Base-by-base conservation (phyloP, 73 alveolate species). In the Paramecium tetraurelia region DNA sequence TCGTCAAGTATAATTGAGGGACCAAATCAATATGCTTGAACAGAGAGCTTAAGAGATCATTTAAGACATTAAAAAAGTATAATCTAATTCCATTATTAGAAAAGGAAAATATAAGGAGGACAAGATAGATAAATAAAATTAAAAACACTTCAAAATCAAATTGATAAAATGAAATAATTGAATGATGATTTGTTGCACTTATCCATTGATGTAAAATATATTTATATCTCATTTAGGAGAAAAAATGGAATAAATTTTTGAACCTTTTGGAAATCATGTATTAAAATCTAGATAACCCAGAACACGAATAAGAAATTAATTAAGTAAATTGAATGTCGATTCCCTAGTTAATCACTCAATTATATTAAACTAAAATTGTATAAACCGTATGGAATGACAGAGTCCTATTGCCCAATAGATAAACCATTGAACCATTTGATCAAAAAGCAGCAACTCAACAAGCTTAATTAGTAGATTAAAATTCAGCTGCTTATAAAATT, bases 381-480 rank as follows among this genome's bases (percentile, higher is more conserved):
- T 12, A 0, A 53, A 53, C 20, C 1, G 4, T 18, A 18, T 53
- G 53, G 69, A 53, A 53, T 53, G 69, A 53, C 21, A 3, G 14
- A 53, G 14, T 53, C 2, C 21, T 53, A 8, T 68, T 12, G 24
- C 84, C 33, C 1, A 72, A 29, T 72, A 36, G 9, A 36, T 29
- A 2, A 72, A 18, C 76, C 7, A 41, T 80, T 31, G 90, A 80
- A 6, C 76, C 70, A n/a, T 44, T 44, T 80, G 70, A 80, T 44
- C 12, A 29, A 16, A 44, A 44, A 9, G 70, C 72, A 12, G 76
- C 75, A 44, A 22, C 76, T 46, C 6, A 80, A 44, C 22, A 80
- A 46, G 90, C 90, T 11, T 44, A 80, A 80, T 80, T 80, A 44
- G 57, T 80, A 22, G 90, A 80, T 80, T 43, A 80, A 80, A 80